These are phyloP conservation scores for Cytidiella melzeri DNA, from an alignment of 768 basidiomycete species.

Conservation along the genomic window DNA sequence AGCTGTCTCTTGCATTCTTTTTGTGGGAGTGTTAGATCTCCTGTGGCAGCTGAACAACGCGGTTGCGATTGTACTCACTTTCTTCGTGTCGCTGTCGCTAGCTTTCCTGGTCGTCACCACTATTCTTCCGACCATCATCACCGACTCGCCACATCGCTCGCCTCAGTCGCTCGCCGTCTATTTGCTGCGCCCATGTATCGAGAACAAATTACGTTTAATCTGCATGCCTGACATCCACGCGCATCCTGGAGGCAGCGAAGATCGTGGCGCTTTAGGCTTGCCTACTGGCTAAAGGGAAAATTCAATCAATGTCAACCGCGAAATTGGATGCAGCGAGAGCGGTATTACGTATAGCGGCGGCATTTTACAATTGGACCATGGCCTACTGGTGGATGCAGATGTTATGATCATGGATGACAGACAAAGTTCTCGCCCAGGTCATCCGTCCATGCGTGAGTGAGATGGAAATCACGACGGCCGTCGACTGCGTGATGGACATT, in stretches of 20 bases:
- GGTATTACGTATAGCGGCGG: constrained; percentile 1
- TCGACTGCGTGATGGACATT: constrained; percentile 11
- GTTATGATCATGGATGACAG: constrained; percentile 17
- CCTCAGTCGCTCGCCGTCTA: constrained; percentile 13
- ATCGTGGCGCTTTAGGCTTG: background rate
- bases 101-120: constrained; percentile 10
- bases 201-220: no score
- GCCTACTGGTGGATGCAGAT: constrained; percentile 14
- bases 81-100: constrained; percentile 10
- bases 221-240: no score
- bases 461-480: constrained; percentile 3
- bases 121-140: constrained; percentile 11
- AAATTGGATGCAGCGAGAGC: constrained; percentile 17
- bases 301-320: constrained; percentile 5
- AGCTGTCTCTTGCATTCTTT: constrained; percentile 13
- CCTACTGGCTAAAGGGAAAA: constrained; percentile 2
- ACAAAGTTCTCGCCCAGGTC: constrained; percentile 11
- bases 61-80: constrained; percentile 10
- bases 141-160: constrained; percentile 16
- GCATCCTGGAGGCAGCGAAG: background rate
- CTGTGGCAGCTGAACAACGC: constrained; percentile 11
- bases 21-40: constrained; percentile 17
- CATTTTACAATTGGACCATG: constrained; percentile 9
- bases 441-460: constrained; percentile 13
- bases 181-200: background rate